Conservation (phyloP, 306 rosid species). For the Erythrophleum fordii region DNA sequence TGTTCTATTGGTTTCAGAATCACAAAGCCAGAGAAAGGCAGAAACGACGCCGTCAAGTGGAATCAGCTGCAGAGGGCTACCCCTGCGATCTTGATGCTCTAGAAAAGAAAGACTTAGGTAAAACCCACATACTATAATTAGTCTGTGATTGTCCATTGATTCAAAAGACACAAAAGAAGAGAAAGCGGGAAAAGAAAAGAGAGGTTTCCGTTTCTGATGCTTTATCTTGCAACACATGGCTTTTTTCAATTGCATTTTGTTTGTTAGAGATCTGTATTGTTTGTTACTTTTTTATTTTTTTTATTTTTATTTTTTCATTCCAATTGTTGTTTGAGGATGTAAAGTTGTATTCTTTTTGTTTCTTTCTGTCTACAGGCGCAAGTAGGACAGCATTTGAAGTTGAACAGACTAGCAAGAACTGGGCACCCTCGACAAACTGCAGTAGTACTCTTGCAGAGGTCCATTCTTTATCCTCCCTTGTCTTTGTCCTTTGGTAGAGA, state of each 20-base stretch:
- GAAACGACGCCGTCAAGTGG: slow-evolving; percentile 84
- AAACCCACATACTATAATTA: neutral
- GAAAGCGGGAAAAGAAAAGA: neutral
- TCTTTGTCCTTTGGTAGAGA: slow-evolving; percentile 30
- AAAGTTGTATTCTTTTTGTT: slow-evolving; percentile 58
- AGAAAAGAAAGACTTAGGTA: slow-evolving; percentile 59
- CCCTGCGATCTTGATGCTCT: slow-evolving; percentile 37
- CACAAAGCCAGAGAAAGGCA: slow-evolving; percentile 85
- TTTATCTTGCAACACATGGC: slow-evolving; percentile 18
- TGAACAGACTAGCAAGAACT: slow-evolving; percentile 70
- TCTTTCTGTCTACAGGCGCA: slow-evolving; percentile 62
- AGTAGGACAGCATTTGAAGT: slow-evolving; percentile 71
- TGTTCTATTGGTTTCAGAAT: slow-evolving; percentile 84
- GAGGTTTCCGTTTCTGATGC: neutral
- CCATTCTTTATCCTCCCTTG: slow-evolving; percentile 39
- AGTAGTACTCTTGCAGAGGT: slow-evolving; percentile 61
- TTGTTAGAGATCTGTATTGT: slow-evolving; percentile 26
- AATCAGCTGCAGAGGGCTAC: slow-evolving; percentile 37
- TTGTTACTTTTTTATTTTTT: neutral
- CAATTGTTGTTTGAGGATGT: slow-evolving; percentile 49
- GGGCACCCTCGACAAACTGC: slow-evolving; percentile 65
- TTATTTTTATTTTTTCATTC: slow-evolving; percentile 40
- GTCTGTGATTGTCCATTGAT: slow-evolving; percentile 22
- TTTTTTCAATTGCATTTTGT: slow-evolving; percentile 29
- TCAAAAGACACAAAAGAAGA: neutral